A percentile compares a stretch with the other conserved stretches of the same genome.
These are phyloP conservation scores for Fraxinus ornus DNA, from an alignment of 305 asterid species.

Conservation along the genomic window DNA sequence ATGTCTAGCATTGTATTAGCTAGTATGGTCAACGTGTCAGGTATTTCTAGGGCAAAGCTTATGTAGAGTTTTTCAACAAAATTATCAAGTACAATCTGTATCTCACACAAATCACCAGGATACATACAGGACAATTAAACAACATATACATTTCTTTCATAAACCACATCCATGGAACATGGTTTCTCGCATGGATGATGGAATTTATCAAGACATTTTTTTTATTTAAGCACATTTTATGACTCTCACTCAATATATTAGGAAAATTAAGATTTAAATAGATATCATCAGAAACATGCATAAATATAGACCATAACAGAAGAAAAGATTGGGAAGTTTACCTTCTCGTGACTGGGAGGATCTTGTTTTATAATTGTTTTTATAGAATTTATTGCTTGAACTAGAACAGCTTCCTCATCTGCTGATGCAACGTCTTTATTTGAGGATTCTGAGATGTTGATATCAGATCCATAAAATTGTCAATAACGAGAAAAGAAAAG, in stretches of 20 bases:
- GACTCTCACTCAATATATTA: not conserved
- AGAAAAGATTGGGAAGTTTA: constrained; percentile 32
- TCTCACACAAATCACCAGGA: not conserved
- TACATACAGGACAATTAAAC: not conserved
- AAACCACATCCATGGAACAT: not conserved
- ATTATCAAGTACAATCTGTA: not conserved
- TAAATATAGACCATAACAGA: constrained; percentile 15
- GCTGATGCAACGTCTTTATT: constrained; percentile 43
- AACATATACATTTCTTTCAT: not conserved
- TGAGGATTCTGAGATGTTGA: constrained; percentile 53
- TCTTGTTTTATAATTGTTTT: constrained; percentile 74
- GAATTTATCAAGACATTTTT: not conserved
- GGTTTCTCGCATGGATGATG: not conserved
- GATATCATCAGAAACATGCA: not conserved
- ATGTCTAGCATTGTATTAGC: not conserved
- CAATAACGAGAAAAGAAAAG: not conserved
- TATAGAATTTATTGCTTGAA: constrained; percentile 84
- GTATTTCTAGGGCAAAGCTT: not conserved
- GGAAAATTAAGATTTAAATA: not conserved
- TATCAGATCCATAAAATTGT: constrained; percentile 26
- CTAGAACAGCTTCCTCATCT: constrained; percentile 71
- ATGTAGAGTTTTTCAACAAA: not conserved
- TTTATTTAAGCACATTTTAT: not conserved
- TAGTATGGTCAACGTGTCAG: not conserved
- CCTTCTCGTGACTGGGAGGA: constrained; percentile 76